These are phyloP conservation scores for Ajuga chamaepitys DNA, from an alignment of 257 asterid genomes.

Conservation along the genomic window DNA sequence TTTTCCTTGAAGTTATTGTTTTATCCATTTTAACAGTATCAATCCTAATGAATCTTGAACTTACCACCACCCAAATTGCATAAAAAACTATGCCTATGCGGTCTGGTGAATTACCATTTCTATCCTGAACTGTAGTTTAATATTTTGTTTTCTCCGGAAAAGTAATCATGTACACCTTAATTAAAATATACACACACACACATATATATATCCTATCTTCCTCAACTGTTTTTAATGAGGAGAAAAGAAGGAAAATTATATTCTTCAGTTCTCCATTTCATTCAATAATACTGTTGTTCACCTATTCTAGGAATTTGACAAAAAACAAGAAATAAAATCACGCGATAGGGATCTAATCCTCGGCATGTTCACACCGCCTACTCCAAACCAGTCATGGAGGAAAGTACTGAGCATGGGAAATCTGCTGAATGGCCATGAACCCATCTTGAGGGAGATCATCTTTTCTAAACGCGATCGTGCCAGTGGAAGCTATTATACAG, in stretches of 20 bases:
- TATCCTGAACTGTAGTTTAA: no score
- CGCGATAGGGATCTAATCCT: constrained; percentile 59
- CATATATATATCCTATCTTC: background rate
- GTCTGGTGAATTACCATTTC: no score
- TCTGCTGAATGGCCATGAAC: constrained; percentile 94
- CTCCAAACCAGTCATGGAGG: constrained; percentile 94
- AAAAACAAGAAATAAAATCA: constrained; percentile 41
- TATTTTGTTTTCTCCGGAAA: background rate
- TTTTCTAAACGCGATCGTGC: constrained; percentile 61
- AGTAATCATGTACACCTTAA: no score
- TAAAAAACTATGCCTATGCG: no score
- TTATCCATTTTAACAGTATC: no score
- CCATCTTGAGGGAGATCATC: constrained; percentile 70
- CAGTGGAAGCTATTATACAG: constrained; percentile 58
- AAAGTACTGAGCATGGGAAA: constrained; percentile 93
- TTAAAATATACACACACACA: no score
- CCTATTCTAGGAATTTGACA: constrained; percentile 36
- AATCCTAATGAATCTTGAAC: no score
- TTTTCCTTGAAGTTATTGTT: no score
- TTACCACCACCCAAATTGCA: no score
- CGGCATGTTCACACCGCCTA: constrained; percentile 72
- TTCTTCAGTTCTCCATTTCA: background rate
- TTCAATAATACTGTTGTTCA: background rate
- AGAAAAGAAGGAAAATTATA: background rate
- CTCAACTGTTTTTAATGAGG: background rate